Base-by-base conservation (phyloP, 306 rosid genomes). In the Arachis stenosperma region DNA sequence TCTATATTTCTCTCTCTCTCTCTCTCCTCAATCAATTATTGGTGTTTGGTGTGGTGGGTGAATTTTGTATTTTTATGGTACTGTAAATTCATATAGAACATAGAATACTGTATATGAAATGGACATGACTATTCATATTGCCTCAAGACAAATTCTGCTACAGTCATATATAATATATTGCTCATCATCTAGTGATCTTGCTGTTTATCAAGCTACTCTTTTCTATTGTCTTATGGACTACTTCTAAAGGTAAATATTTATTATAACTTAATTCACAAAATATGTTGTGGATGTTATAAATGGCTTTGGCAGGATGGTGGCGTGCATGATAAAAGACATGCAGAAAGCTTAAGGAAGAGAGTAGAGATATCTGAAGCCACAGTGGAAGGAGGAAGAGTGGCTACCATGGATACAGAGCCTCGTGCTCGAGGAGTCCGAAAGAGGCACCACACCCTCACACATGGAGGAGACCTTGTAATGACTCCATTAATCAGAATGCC, bases 371-470 rank as follows among this genome's bases (percentile, higher is more conserved):
- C 90, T 3, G 75, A 70, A 75, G 78, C 47, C 46, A 61, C 44
- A 22, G 66, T 40, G 0, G 63, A 69, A 55, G 78, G 74, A 47
- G 82, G 75, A 71, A 65, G 67, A 64, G 72, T 36, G n/a, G 77
- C 70, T 17, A 75, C 70, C 33, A 77, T 40, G 65, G 79, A 72
- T 1, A 65, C 84, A 40, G 81, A 78, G 29, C 54, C 90, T 33
- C 85, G 85, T 0, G 89, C 80, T 75, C 80, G 92, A 70, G 84
- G 87, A n/a, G 87, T 88, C 47, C 71, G 98, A 12, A 94, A 94
- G 88, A 79, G 97, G 82, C 98, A 94, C 65, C 97, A 89, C 82
- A 86, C 82, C 41, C 94, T 87, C 81, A 90, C 90, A 51, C 79
- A 83, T 9, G 92, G 82, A 44, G 85, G 85, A 39, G 92, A 88